phyloP scores from a whole-genome alignment of 306 rosid genomes.

The Corylus americana region DNA sequence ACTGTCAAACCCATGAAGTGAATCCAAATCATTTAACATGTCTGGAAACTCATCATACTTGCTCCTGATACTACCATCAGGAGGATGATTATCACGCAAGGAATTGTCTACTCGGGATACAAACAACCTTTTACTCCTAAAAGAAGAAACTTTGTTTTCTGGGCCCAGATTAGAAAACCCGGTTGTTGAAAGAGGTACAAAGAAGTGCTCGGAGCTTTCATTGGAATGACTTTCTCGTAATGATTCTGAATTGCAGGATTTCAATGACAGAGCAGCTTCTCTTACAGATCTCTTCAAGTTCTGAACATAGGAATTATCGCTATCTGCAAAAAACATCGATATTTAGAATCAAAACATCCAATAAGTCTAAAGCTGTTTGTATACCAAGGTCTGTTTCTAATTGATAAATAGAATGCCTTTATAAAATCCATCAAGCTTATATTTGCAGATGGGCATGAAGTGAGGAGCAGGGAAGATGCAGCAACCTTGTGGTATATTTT shows the following conservation, averaged over 20 bases:
- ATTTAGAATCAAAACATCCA: slow-evolving; percentile 28
- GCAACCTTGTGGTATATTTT: slow-evolving; percentile 72
- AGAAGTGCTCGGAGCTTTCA: slow-evolving; percentile 86
- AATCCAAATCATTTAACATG: slow-evolving; percentile 63
- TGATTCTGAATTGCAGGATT: slow-evolving; percentile 53
- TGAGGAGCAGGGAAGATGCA: slow-evolving; percentile 22
- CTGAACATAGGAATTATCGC: slow-evolving; percentile 57
- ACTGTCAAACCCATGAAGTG: slow-evolving; percentile 71
- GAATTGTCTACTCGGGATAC: slow-evolving; percentile 52
- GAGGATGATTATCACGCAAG: slow-evolving; percentile 44
- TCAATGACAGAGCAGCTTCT: slow-evolving; percentile 78
- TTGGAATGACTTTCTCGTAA: slow-evolving; percentile 73
- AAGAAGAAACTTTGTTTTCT: slow-evolving; percentile 59
- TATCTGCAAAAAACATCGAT: slow-evolving; percentile 43
- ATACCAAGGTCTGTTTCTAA: slow-evolving; percentile 17
- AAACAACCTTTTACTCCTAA: slow-evolving; percentile 71
- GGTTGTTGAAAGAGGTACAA: slow-evolving; percentile 72
- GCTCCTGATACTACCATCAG: slow-evolving; percentile 49
- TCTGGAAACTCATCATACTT: slow-evolving; percentile 57
- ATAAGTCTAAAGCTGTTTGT: slow-evolving; percentile 17
- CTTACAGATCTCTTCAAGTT: slow-evolving; percentile 89
- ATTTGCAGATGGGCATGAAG: slow-evolving; percentile 21
- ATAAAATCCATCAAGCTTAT: slow-evolving; percentile 28
- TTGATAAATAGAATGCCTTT: slow-evolving; percentile 22
- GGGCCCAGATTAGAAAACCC: slow-evolving; percentile 68